Evolutionary conservation across 306 rosid species (phyloP).

Genomic region (Cicer arietinum): DNA sequence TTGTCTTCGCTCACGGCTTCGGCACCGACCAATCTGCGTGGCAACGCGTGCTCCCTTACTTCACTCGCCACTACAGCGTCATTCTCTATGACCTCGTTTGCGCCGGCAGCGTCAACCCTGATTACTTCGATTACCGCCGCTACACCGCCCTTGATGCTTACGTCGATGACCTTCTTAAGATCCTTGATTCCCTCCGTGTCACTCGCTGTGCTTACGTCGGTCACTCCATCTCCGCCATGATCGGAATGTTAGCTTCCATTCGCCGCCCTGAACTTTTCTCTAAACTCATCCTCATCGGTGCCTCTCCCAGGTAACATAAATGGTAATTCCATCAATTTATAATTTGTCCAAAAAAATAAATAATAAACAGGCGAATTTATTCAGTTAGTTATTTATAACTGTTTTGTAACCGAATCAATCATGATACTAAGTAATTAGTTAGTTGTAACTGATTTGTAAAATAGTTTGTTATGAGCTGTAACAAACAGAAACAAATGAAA

Average conservation of each 20-base stretch:
- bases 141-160: constrained; percentile 87
- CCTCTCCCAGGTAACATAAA: constrained; percentile 72
- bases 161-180: constrained; percentile 80
- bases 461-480: too few species aligned
- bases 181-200: constrained; percentile 71
- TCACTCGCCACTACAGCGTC: constrained; percentile 71
- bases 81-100: constrained; percentile 95
- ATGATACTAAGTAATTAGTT: too few species aligned
- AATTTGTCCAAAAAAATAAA: too few species aligned
- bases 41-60: constrained; percentile 80
- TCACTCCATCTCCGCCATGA: constrained; percentile 98
- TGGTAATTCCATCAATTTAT: too few species aligned
- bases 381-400: not conserved
- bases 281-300: constrained; percentile 90
- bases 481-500: too few species aligned
- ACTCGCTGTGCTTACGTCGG: constrained; percentile 82
- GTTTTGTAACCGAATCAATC: not conserved
- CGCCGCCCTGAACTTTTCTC: constrained; percentile 87
- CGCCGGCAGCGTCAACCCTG: constrained; percentile 99
- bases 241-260: constrained; percentile 87
- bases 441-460: too few species aligned
- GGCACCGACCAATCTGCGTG: constrained; percentile 99
- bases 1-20: constrained; percentile 84
- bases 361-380: too few species aligned
- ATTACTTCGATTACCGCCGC: constrained; percentile 80